Base-by-base conservation (phyloP, 768 basidiomycete genomes). In the Leccinum subtestaceum region DNA sequence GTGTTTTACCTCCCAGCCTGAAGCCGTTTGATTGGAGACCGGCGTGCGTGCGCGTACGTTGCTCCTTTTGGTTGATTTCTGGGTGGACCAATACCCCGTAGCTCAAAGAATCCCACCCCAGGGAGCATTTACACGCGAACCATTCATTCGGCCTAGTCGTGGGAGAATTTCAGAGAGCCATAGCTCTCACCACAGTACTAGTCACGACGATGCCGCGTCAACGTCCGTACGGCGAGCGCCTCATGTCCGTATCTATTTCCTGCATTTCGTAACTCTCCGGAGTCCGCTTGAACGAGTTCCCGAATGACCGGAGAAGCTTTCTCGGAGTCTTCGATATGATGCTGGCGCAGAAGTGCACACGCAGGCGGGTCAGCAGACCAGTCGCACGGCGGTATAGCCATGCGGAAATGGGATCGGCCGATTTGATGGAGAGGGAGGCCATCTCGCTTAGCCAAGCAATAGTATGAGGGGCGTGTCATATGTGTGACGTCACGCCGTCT, bases 151-250 rank as follows among this genome's bases (percentile, higher is more conserved):
- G 10, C 40, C 15, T 10, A 8, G 40, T n/a, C 0, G 40, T 11
- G 12, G 8, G 34, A 9, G 12, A 19, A 46, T 19, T 15, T 12
- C 19, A 27, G 56, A 29, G 25, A 10, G 25, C 46, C 27, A 19
- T 25, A 17, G 31, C 25, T 61, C 50, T 62, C 60, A 56, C 50
- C 27, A 19, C 13, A 6, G 11, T 61, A 29, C 29, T 29, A 29
- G 29, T 29, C 31, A 61, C 40, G 60, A 52, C 45, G 43, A 23
- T 10, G 45, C 27, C 29, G 29, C 31, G 23, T 40, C 36, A 38
- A 17, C 36, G 23, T 17, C 32, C 57, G 52, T 59, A 15, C 21
- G 51, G 27, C n/a, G 25, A 38, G 45, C 6, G 3, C 36, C 58
- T 23, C 8, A 32, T 58, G 31, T 12, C 36, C 31, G 52, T 5